phyloP scores from a whole-genome alignment of 495 filamentous ascomycete genomes.

The Aspergillus baeticus region DNA sequence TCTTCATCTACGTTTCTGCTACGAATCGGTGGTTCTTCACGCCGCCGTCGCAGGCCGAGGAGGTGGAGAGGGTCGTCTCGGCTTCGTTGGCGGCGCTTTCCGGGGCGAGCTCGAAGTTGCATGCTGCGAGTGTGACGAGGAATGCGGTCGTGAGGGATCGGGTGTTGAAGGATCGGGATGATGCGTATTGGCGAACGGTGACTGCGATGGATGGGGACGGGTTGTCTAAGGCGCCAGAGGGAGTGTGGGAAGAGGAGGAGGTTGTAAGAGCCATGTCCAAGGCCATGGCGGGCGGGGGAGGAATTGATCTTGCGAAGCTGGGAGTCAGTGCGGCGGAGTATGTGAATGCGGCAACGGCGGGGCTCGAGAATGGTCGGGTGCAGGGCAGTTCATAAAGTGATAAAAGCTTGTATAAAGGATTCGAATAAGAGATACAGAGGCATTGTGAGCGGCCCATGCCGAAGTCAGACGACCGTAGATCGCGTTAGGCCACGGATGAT shows the following conservation, averaged over 20 bases:
- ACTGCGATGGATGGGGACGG: slow-evolving; percentile 36
- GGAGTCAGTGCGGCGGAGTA: slow-evolving; percentile 44
- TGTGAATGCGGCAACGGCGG: slow-evolving; percentile 42
- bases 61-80: slow-evolving; percentile 39
- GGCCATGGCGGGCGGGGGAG: slow-evolving; percentile 44
- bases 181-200: slow-evolving; percentile 58
- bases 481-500: neutral
- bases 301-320: slow-evolving; percentile 49
- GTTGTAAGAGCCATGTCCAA: slow-evolving; percentile 53
- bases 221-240: slow-evolving; percentile 23
- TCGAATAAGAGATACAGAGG: neutral
- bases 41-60: slow-evolving; percentile 50
- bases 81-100: slow-evolving; percentile 41
- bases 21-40: slow-evolving; percentile 69
- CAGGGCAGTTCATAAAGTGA: neutral
- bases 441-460: neutral
- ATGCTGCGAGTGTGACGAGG: slow-evolving; percentile 51
- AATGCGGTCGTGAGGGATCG: slow-evolving; percentile 60
- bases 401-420: neutral
- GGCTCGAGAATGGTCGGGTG: slow-evolving; percentile 29
- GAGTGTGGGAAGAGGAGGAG: slow-evolving; percentile 55
- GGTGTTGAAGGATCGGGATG: slow-evolving; percentile 50
- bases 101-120: slow-evolving; percentile 47
- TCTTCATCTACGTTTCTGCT: slow-evolving; percentile 66
- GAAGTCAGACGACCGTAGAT: slow-evolving; percentile 9